Percentiles rank a stretch among this genome's conserved stretches.
Conservation (phyloP, 768 basidiomycete species). For the Amanita pallidorosea region DNA sequence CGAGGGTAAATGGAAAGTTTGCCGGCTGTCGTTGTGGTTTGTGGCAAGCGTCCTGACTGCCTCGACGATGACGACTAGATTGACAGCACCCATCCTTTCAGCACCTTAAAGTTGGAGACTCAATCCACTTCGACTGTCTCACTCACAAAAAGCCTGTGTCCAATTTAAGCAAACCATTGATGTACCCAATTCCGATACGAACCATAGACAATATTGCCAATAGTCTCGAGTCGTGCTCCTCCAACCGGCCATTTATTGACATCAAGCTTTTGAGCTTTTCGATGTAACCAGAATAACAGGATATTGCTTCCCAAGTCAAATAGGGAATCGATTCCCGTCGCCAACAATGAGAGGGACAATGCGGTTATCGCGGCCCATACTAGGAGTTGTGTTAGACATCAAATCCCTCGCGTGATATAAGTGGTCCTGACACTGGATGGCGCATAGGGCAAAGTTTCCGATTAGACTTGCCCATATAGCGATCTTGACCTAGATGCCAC, state of each 20-base stretch:
- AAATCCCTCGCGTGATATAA: background rate
- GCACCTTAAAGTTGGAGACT: slow-evolving; percentile 15
- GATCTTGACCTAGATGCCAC: slow-evolving; percentile 58
- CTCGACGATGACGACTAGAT: slow-evolving; percentile 85
- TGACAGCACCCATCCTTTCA: slow-evolving; percentile 86
- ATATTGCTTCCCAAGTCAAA: slow-evolving; percentile 80
- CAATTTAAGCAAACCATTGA: background rate
- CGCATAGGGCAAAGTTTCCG: slow-evolving; percentile 62
- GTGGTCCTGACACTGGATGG: slow-evolving; percentile 49
- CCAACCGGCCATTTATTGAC: slow-evolving; percentile 86
- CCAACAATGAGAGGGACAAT: slow-evolving; percentile 74
- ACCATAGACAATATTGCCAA: slow-evolving; percentile 85
- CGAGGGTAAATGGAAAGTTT: slow-evolving; percentile 68
- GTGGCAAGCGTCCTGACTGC: slow-evolving; percentile 63
- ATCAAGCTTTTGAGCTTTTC: slow-evolving; percentile 62
- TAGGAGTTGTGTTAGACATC: slow-evolving; percentile 16
- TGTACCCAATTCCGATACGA: background rate
- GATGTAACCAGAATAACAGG: slow-evolving; percentile 71
- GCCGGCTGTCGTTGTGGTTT: slow-evolving; percentile 38
- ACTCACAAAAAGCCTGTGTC: slow-evolving; percentile 37
- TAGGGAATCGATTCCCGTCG: slow-evolving; percentile 82
- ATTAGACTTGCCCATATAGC: slow-evolving; percentile 80
- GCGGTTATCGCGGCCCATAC: slow-evolving; percentile 91
- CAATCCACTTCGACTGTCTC: slow-evolving; percentile 11
- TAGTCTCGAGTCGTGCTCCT: slow-evolving; percentile 82